These are phyloP conservation scores for Hydrangea macrophylla DNA, from an alignment of 148 eudicot genomes.

Conservation along the genomic window DNA sequence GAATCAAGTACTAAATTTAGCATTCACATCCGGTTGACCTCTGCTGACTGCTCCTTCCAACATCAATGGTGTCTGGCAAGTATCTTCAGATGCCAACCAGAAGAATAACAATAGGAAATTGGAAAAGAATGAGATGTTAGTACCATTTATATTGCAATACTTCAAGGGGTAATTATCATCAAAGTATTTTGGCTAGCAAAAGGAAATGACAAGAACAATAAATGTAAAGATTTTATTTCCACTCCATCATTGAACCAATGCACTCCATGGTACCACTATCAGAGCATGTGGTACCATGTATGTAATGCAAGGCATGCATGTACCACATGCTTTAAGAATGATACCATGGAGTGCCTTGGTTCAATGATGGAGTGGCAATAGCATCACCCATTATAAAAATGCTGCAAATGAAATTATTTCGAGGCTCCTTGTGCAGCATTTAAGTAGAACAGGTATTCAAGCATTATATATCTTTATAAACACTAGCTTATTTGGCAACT, in stretches of 20 bases:
- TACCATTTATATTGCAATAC: not conserved
- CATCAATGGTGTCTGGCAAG: slow-evolving; percentile 92
- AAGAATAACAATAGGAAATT: not conserved
- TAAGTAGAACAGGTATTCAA: not conserved
- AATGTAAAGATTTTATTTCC: not conserved
- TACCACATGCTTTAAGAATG: too few relatives aligned
- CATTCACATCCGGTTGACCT: slow-evolving; percentile 74
- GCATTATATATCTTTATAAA: not conserved
- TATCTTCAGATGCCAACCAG: slow-evolving; percentile 42
- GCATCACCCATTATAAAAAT: too few relatives aligned
- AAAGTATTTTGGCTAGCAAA: not conserved
- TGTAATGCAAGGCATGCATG: too few relatives aligned
- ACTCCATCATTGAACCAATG: not conserved
- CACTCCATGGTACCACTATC: too few relatives aligned
- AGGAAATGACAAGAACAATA: not conserved
- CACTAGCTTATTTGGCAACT: not conserved
- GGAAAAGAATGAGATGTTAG: slow-evolving; percentile 1
- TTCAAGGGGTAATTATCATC: not conserved
- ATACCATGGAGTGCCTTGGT: too few relatives aligned
- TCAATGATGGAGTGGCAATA: not conserved
- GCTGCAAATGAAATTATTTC: not conserved
- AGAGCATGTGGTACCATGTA: too few relatives aligned
- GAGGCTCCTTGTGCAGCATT: not conserved
- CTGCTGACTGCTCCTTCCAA: slow-evolving; percentile 65
- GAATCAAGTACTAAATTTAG: slow-evolving; percentile 19